Evolutionary conservation across 805 yeast genomes (phyloP), one percentile per base, ranked within the genome.

Genomic region (Ogataea pilisensis): DNA sequence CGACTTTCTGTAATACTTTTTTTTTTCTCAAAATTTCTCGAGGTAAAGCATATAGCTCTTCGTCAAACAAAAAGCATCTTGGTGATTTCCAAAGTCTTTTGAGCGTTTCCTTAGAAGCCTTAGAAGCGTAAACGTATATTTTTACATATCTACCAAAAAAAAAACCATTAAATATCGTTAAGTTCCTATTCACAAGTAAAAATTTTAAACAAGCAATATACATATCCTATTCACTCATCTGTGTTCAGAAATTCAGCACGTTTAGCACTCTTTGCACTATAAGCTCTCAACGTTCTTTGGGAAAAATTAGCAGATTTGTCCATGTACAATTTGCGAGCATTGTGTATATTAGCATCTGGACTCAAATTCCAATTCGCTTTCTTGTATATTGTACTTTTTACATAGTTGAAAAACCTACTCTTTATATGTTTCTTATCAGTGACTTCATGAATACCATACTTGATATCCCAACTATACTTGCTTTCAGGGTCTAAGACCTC

Each of bases 271-370:
- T 57, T 64, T 5, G 49, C 63, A 42, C 68, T 63, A 45, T 60
- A 63, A 1, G 66, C 66, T 32, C 69, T 49, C 38, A 61, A 43
- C 5, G 55, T 37, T 34, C 53, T 48, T 37, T 57, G 63, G 6
- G 46, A 34, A 13, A 34, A 31, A 9, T 52, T 39, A 1, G 62
- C 62, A 14, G 46, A 41, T 20, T 22, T 21, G 38, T 58, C 64
- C 8, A 45, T 34, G 20, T 54, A 46, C 9, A 42, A 38, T 26
- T 27, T 37, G 35, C 16, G 39, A 27, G 6, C n/a, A 18, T 19
- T 4, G 3, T 4, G 3, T 34, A 30, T 3, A 17, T 11, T 4
- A 8, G 18, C 25, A 6, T 12, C 24, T 18, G 14, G 22, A 11
- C 21, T 11, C n/a, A n/a, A n/a, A n/a, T n/a, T n/a, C n/a, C n/a